Conservation (phyloP, 495 filamentous ascomycete species). For the Penicillium roqueforti region DNA sequence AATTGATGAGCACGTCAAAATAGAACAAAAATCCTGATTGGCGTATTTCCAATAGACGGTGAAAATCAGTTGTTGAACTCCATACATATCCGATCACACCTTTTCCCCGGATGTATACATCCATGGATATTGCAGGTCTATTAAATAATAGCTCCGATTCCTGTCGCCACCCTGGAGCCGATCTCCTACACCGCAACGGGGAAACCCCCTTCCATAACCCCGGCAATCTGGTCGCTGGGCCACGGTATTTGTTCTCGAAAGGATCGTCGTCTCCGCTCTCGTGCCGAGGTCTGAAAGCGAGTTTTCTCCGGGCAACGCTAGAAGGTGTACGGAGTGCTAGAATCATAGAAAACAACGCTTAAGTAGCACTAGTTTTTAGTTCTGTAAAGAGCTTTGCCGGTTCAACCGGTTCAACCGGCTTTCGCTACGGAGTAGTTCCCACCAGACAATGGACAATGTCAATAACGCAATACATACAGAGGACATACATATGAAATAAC, state of each 20-base stretch:
- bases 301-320: slow-evolving; percentile 1
- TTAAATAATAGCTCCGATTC: neutral
- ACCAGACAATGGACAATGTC: neutral
- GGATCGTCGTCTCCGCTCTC: slow-evolving; percentile 11
- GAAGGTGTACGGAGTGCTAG: slow-evolving; percentile 7
- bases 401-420: neutral
- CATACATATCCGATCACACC: neutral
- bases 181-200: slow-evolving; percentile 10
- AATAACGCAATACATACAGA: neutral
- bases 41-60: neutral
- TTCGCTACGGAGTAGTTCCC: neutral
- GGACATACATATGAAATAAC: too few species aligned
- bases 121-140: neutral
- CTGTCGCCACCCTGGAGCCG: neutral
- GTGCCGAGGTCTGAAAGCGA: slow-evolving; percentile 7
- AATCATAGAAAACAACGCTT: neutral
- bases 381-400: slow-evolving; percentile 3
- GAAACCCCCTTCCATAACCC: neutral
- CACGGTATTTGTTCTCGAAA: slow-evolving; percentile 1
- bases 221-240: slow-evolving; percentile 4
- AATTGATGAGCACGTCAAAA: neutral
- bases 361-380: neutral
- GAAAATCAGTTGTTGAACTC: neutral
- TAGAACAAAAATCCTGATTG: neutral
- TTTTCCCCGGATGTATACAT: neutral